Evolutionary conservation across 371 early-diverging fungal species (phyloP), one percentile per base, ranked within the genome.

Genomic region (Dichotomocladium elegans): DNA sequence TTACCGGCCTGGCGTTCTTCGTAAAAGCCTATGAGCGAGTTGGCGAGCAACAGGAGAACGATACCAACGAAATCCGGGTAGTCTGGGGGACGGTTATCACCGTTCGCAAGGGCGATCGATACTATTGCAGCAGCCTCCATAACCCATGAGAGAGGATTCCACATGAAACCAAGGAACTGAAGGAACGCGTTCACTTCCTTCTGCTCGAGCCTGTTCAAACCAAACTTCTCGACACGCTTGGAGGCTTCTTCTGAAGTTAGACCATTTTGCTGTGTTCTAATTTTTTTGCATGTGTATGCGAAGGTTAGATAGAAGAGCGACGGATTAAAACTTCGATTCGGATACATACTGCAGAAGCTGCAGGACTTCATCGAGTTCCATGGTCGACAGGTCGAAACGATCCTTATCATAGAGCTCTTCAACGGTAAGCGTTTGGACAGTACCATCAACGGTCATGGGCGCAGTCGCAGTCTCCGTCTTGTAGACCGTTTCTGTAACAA

Each of bases 81-180:
- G 69, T 92, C 88, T 15, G 86, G 87, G 4, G 88, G 69, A 46
- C 66, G 45, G 42, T 80, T 80, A 45, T 77, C 81, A 64, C 63
- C 88, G 74, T 87, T 87, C 54, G 83, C 82, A 35, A 88, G 70
- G 19, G 70, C 86, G 57, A 86, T 86, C 41, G 89, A 80, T 22
- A 88, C 85, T 33, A 87, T 56, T 9, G 86, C 85, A 42, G 89
- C 87, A 34, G 85, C 85, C 60, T 88, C 89, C 85, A 88, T 88
- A 43, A 88, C 85, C 82, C 85, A 88, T 12, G 89, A 86, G 25
- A 88, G 79, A 40, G 89, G 86, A 57, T 86, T 86, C 85, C 86
- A 85, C 86, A 88, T 86, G 81, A 91, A 94, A 52, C 88, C 81
- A 51, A 93, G 76, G 79, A 94, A 94, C 79, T 87, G 85, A 56